Evolutionary conservation across 371 early-diverging fungal genomes (phyloP), one percentile per base, ranked within the genome.

Genomic region (Syncephalastrum racemosum): DNA sequence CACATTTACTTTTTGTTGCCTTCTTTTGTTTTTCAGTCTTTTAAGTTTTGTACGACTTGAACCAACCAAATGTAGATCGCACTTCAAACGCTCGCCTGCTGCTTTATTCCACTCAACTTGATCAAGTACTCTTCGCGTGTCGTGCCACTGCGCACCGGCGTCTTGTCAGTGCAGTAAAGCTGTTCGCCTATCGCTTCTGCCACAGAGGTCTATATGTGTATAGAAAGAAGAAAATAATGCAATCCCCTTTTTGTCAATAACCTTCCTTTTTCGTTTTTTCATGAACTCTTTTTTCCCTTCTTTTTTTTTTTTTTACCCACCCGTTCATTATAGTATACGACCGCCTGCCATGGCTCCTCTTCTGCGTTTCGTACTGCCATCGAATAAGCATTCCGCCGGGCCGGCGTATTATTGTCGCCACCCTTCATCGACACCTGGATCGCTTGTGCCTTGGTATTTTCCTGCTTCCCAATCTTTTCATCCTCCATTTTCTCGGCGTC

Each of bases 291-390:
- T 79, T n/a, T n/a, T n/a, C n/a, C n/a, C n/a, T n/a, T n/a, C n/a
- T n/a, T n/a, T n/a, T n/a, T n/a, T 48, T 12, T 24, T 57, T 60
- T 14, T 44, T 45, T 15, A 71, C 77, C 64, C 77, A 86, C 87
- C 46, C 67, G 60, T 47, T 81, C 78, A 61, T 87, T 84, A 69
- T 79, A 89, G 56, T 90, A 86, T 4, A 73, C 63, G 54, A 93
- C 73, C 14, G 77, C 71, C 46, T 82, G 77, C 93, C 93, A 95
- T 15, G 79, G 77, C 60, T 95, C 95, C 45, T 89, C 87, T 31
- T 91, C 90, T 18, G 89, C 77, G 75, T 82, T 73, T 64, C 87
- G 60, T 57, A 70, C 75, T 22, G 77, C 69, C 58, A 86, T 70
- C 0, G 84, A 85, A 57, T 77, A 84, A 54, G 83, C 55, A 50